phyloP scores from a whole-genome alignment of 179 eudicot genomes.

The Amaranthus tricolor region DNA sequence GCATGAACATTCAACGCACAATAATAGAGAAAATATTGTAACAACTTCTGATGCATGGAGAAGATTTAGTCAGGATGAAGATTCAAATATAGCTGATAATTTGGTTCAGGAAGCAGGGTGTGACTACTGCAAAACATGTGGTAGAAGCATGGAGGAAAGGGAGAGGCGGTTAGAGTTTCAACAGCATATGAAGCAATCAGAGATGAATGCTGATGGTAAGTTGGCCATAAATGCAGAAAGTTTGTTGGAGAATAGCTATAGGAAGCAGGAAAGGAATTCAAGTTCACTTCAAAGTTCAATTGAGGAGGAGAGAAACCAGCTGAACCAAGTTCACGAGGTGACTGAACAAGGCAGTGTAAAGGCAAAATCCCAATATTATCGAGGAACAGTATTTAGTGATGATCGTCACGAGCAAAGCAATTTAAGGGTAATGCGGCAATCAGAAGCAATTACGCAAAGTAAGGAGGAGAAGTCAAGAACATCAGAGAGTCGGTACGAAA shows the following conservation, averaged over 20 bases:
- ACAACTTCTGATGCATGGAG: constrained; percentile 29
- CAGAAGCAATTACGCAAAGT: constrained; percentile 25
- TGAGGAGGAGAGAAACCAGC: constrained; percentile 26
- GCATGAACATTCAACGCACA: constrained; percentile 35
- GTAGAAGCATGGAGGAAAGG: constrained; percentile 31
- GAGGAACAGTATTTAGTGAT: constrained; percentile 15
- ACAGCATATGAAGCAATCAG: constrained; percentile 31
- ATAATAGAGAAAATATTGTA: constrained; percentile 23
- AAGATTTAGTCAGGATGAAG: constrained; percentile 28
- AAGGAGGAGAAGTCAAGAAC: constrained; percentile 10
- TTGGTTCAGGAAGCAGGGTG: constrained; percentile 31
- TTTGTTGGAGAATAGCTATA: constrained; percentile 31
- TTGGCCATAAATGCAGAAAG: constrained; percentile 26
- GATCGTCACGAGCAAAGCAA: constrained; percentile 13
- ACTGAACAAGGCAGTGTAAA: constrained; percentile 30
- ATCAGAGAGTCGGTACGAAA: constrained; percentile 29
- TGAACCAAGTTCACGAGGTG: constrained; percentile 24
- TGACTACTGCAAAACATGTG: constrained; percentile 39
- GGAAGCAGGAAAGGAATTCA: constrained; percentile 34
- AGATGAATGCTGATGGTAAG: constrained; percentile 23
- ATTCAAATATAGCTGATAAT: constrained; percentile 18
- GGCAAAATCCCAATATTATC: constrained; percentile 29
- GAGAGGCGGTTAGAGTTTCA: constrained; percentile 26
- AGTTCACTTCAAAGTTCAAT: constrained; percentile 26
- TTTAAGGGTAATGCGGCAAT: constrained; percentile 11